Base-by-base conservation (phyloP, 768 basidiomycete genomes). In the Phaffia tasmanica region DNA sequence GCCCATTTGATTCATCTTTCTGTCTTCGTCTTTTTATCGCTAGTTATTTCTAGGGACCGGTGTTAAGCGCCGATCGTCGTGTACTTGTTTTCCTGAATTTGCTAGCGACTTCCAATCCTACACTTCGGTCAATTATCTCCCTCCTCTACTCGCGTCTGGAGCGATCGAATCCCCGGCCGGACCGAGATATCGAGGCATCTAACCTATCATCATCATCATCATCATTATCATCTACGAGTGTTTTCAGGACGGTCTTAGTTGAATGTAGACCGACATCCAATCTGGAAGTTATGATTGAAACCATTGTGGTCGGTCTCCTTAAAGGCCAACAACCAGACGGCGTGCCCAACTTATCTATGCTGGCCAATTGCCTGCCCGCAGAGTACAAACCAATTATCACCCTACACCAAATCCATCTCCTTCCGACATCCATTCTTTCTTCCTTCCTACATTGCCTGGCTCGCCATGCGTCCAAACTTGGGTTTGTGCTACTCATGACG, bases 331-430 rank as follows among this genome's bases (percentile, higher is more conserved):
- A 51, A 1, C 21, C 59, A 21, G 25, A 49, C 14, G 14, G 30
- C 8, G 49, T 51, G 2, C 61, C 46, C 0, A 50, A 48, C 5
- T 47, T 62, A 19, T 51, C 61, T 0, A 62, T 51, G 19, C 48
- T 62, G 3, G 2, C 53, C 47, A 30, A 27, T 0, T 51, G 49
- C 27, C 61, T 62, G n/a, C 61, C 61, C 25, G 21, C 61, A 18
- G 11, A 48, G 9, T 51, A 29, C 14, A 23, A 29, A 15, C 49
- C 53, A 4, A 7, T 62, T 2, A 19, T 62, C 23, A 51, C 61
- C 27, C 61, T 62, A 9, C 61, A 62, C 46, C 61, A 62, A 51
- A 62, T 51, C 49, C 61, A 62, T 32, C 49, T 62, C 48, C 48
- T 62, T 19, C 61, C 61, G 18, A 47, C 61, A 1, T 29, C 47